Conservation (phyloP, 495 filamentous ascomycete species). For the Podospora tetraspora region DNA sequence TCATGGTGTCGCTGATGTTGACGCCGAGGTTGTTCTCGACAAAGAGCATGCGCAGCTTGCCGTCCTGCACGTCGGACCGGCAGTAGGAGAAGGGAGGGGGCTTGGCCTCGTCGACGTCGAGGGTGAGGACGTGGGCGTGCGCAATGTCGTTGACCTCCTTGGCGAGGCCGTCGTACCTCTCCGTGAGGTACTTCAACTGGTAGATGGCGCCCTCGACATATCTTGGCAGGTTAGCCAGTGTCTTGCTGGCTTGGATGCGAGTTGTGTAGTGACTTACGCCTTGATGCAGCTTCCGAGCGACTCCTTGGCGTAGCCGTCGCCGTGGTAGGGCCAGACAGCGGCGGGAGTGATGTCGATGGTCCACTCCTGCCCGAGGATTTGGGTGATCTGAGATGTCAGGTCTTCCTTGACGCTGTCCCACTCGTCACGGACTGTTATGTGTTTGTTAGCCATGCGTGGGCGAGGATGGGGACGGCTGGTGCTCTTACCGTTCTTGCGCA, state of each 20-base stretch:
- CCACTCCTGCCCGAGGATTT: slow-evolving; percentile 42
- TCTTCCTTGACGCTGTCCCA: slow-evolving; percentile 45
- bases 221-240: slow-evolving; percentile 17
- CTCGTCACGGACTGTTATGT: slow-evolving; percentile 48
- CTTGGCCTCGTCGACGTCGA: slow-evolving; percentile 40
- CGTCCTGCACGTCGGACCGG: slow-evolving; percentile 42
- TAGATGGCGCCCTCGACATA: slow-evolving; percentile 42
- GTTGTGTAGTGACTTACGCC: slow-evolving; percentile 25
- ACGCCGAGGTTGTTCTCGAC: slow-evolving; percentile 36
- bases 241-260: not conserved
- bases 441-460: slow-evolving; percentile 3
- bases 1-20: slow-evolving; percentile 39
- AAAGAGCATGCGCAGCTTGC: slow-evolving; percentile 46
- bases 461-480: not conserved
- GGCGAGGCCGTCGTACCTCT: slow-evolving; percentile 30
- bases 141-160: slow-evolving; percentile 46
- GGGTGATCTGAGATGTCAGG: slow-evolving; percentile 39
- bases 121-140: slow-evolving; percentile 40
- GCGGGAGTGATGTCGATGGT: slow-evolving; percentile 44
- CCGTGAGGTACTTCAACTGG: slow-evolving; percentile 35
- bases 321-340: slow-evolving; percentile 45
- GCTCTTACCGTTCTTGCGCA: slow-evolving; percentile 47
- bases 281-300: slow-evolving; percentile 42
- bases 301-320: slow-evolving; percentile 43
- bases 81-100: slow-evolving; percentile 38